phyloP scores from a whole-genome alignment of 83 land plant species.

The Picea engelmannii region DNA sequence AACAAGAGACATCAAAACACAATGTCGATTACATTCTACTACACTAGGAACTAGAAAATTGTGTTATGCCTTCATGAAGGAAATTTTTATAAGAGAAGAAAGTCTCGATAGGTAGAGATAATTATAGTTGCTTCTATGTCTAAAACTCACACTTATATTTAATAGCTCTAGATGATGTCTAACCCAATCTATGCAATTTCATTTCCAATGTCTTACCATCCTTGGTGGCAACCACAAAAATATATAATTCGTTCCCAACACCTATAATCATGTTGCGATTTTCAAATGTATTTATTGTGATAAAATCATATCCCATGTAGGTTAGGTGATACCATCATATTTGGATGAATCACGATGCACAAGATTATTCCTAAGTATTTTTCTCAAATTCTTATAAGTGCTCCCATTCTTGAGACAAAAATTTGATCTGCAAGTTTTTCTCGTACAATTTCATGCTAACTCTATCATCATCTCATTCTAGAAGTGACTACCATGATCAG shows the following conservation, averaged over 20 bases:
- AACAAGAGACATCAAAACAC: conserved; percentile 95
- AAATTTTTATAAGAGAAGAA: conserved; percentile 94
- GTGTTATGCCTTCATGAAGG: conserved; percentile 99
- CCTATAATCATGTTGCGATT: conserved; percentile 86
- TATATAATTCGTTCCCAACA: conserved; percentile 99
- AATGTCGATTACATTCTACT: conserved; percentile 96
- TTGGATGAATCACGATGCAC: conserved; percentile 93
- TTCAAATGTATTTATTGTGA: conserved; percentile 93
- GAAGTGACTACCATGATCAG: no score
- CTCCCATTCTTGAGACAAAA: conserved; percentile 76
- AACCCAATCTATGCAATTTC: conserved; percentile 93
- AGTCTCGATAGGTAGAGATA: conserved; percentile 97
- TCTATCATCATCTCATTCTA: no score
- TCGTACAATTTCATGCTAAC: no score
- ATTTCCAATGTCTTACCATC: conserved; percentile 85
- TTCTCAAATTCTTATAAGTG: conserved; percentile 88
- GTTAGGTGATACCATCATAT: conserved; percentile 80
- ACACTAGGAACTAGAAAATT: conserved; percentile 97
- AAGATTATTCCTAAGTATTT: conserved; percentile 77
- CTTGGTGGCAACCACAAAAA: conserved; percentile 95
- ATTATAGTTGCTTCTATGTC: conserved; percentile 84
- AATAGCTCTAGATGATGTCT: conserved; percentile 94
- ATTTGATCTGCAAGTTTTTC: no score
- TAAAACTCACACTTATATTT: conserved; percentile 95
- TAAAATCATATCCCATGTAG: conserved; percentile 92